phyloP scores from a whole-genome alignment of 2,329 filamentous ascomycete genomes.

The Microdochium nivale region DNA sequence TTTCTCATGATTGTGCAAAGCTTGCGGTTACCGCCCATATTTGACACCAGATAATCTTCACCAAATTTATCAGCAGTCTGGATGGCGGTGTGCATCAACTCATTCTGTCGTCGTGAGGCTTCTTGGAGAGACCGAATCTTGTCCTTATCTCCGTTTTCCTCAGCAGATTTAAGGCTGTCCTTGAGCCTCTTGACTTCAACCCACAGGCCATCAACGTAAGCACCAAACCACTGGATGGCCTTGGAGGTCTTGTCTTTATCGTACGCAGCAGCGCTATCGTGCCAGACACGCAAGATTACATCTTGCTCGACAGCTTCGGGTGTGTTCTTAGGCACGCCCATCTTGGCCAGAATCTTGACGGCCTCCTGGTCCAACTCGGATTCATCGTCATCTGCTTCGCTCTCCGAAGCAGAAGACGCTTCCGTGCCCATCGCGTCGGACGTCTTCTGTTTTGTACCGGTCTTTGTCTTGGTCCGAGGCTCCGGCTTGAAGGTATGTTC shows the following conservation, averaged over 20 bases:
- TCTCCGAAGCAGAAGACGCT: neutral
- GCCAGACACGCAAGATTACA: neutral
- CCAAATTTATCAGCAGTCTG: conserved; percentile 46
- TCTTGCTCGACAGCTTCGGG: neutral
- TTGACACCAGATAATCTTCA: conserved; percentile 46
- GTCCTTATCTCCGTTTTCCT: conserved; percentile 4
- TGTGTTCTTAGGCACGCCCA: neutral
- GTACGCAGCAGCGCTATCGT: conserved; percentile 39
- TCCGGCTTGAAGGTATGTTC: neutral
- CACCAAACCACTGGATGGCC: neutral
- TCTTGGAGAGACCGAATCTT: conserved; percentile 28
- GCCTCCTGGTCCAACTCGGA: neutral
- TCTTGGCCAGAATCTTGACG: neutral
- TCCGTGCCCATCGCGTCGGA: neutral
- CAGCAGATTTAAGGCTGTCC: conserved; percentile 12
- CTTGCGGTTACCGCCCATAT: conserved; percentile 48
- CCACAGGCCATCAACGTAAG: neutral
- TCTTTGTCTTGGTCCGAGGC: neutral
- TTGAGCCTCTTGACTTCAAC: conserved; percentile 7
- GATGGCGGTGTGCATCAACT: conserved; percentile 40
- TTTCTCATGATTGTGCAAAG: conserved; percentile 46
- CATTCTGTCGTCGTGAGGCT: conserved; percentile 33
- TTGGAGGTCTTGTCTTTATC: conserved; percentile 24
- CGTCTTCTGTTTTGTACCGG: neutral
- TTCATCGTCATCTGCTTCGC: neutral